These are phyloP conservation scores for Penicillium pulvis DNA, from an alignment of 495 filamentous ascomycete species.

Conservation along the genomic window DNA sequence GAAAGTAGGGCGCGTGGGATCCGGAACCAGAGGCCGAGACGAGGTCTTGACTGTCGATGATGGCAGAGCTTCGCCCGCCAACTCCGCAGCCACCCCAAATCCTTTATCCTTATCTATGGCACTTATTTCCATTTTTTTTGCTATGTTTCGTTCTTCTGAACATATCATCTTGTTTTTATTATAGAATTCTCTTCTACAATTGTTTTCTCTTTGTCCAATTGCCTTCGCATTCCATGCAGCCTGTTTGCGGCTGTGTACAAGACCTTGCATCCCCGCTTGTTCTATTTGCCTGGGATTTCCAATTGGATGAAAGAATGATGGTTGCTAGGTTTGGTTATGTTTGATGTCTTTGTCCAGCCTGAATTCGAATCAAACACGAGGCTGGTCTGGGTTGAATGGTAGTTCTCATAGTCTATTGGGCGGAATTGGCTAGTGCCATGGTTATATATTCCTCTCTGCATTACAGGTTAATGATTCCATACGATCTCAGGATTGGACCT, in stretches of 20 bases:
- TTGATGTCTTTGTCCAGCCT: neutral
- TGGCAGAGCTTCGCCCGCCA: constrained; percentile 22
- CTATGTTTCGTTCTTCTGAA: neutral
- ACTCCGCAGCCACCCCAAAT: neutral
- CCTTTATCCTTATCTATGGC: neutral
- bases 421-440: neutral
- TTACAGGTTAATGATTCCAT: neutral
- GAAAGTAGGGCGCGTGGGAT: constrained; percentile 15
- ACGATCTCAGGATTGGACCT: neutral
- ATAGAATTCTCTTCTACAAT: neutral
- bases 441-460: neutral
- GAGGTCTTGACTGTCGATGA: constrained; percentile 23
- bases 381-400: neutral
- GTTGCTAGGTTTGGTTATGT: neutral
- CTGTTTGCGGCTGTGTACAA: constrained; percentile 10
- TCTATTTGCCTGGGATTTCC: constrained; percentile 3
- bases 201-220: constrained; percentile 6
- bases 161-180: neutral
- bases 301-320: neutral
- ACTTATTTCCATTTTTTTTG: constrained; percentile 7
- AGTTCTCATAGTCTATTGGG: neutral
- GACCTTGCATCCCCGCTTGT: constrained; percentile 6
- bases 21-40: constrained; percentile 24
- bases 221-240: constrained; percentile 12
- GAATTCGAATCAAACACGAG: neutral